These are phyloP conservation scores for Penicillium sp. DNA, from an alignment of 2,329 filamentous ascomycete genomes.

Conservation along the genomic window DNA sequence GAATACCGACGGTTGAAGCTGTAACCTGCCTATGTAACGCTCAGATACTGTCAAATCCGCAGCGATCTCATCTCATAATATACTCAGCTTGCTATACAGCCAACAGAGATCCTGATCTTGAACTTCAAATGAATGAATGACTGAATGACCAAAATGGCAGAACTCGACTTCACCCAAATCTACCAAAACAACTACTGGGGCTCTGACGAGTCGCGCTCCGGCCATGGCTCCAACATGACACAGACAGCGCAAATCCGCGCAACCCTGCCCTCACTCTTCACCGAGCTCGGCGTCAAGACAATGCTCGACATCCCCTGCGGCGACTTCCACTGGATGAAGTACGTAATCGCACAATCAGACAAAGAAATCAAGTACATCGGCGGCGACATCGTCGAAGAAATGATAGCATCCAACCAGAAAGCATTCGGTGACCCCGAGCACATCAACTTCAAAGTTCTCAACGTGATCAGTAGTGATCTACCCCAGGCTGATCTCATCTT, in stretches of 20 bases:
- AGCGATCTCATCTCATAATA: no score
- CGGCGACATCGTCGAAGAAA: not conserved
- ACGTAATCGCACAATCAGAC: not conserved
- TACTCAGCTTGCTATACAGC: no score
- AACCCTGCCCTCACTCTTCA: not conserved
- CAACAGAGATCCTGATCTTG: no score
- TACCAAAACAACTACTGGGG: not conserved
- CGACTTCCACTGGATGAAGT: constrained; percentile 1
- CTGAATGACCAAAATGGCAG: no score
- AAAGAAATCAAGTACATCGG: not conserved
- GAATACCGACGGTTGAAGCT: no score
- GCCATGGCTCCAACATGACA: not conserved
- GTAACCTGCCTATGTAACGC: no score
- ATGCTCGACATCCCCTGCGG: not conserved
- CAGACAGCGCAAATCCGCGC: not conserved
- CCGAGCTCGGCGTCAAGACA: not conserved
- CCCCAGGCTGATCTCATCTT: not conserved
- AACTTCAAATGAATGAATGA: no score
- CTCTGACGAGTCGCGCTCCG: not conserved
- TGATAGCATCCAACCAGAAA: not conserved
- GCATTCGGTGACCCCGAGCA: not conserved
- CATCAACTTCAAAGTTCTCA: not conserved
- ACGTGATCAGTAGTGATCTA: not conserved
- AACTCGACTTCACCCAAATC: not conserved
- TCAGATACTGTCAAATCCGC: no score